Conservation (phyloP, 768 basidiomycete genomes). For the Russula dissimulans region DNA sequence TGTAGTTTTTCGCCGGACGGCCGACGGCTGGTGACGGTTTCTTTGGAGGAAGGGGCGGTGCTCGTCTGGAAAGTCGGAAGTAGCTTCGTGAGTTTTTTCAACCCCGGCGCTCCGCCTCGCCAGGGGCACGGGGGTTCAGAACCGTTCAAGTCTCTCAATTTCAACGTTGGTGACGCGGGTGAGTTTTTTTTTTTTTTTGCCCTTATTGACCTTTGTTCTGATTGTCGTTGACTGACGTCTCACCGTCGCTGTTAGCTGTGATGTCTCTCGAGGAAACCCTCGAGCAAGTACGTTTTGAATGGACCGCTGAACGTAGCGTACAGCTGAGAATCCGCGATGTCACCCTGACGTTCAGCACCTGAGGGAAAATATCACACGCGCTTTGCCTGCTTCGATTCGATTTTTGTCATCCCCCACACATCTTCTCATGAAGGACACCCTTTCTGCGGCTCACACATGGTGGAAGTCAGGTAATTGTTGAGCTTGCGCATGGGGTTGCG, state of each 20-base stretch:
- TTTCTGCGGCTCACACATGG: too few species aligned
- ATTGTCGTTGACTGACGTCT: not conserved
- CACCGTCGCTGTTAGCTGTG: conserved; percentile 30
- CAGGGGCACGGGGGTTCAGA: conserved; percentile 77
- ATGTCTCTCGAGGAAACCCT: conserved; percentile 57
- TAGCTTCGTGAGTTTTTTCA: conserved; percentile 83
- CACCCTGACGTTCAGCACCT: conserved; percentile 80
- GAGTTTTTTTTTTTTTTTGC: conserved; percentile 21
- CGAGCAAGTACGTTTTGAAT: conserved; percentile 71
- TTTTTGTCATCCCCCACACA: not conserved
- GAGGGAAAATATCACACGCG: conserved; percentile 9
- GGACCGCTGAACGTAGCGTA: conserved; percentile 78
- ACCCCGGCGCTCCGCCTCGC: conserved; percentile 82
- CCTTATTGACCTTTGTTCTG: not conserved
- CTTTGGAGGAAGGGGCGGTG: conserved; percentile 73
- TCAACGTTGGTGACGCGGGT: conserved; percentile 83
- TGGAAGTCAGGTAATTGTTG: not conserved
- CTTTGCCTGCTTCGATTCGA: too few species aligned
- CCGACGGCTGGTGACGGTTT: conserved; percentile 76
- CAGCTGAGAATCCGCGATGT: conserved; percentile 75
- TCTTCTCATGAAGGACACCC: not conserved
- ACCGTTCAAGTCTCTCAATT: conserved; percentile 82
- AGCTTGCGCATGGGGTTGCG: not conserved
- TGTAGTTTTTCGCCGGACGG: conserved; percentile 94
- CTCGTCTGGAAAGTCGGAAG: conserved; percentile 95